Percentiles rank a stretch among this genome's conserved stretches.
phyloP scores from a whole-genome alignment of 768 basidiomycete genomes.

The Leccinum fibrillosum region DNA sequence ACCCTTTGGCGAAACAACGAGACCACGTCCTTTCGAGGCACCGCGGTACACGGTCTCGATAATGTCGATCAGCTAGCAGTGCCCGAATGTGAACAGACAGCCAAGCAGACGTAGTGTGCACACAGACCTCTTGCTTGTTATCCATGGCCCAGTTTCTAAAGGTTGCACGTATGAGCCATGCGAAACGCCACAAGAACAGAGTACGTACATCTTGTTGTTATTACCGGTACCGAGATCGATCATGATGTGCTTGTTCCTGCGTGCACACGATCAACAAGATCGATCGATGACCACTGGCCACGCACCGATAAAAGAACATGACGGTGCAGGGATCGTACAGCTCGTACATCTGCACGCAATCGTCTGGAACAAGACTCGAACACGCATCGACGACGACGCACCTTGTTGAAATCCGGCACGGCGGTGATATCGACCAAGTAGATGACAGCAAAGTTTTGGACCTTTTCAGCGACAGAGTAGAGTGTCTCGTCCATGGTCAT shows the following conservation, averaged over 20 bases:
- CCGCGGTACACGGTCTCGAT: conserved; percentile 98
- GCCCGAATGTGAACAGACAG: not conserved
- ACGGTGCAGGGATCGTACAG: conserved; percentile 96
- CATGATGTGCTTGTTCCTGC: conserved; percentile 98
- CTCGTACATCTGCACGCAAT: conserved; percentile 83
- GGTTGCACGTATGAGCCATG: not conserved
- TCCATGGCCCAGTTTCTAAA: conserved; percentile 97
- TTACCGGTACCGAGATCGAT: conserved; percentile 99
- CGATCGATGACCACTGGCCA: not conserved
- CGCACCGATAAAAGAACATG: conserved; percentile 97
- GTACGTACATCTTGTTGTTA: conserved; percentile 94
- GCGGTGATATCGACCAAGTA: conserved; percentile 94
- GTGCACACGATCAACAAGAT: not conserved
- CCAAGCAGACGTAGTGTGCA: not conserved
- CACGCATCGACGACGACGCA: conserved; percentile 21
- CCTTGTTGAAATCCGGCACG: conserved; percentile 99
- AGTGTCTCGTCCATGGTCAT: conserved; percentile 99
- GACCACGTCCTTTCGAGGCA: conserved; percentile 95
- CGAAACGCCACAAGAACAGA: not conserved
- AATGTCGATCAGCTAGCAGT: conserved; percentile 84
- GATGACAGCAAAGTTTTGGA: conserved; percentile 98
- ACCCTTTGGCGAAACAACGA: conserved; percentile 97
- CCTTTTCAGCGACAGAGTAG: conserved; percentile 88
- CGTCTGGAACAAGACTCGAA: not conserved
- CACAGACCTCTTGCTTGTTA: conserved; percentile 90